phyloP scores from a whole-genome alignment of 805 yeast genomes.

The Jamesozyma hellenica region DNA sequence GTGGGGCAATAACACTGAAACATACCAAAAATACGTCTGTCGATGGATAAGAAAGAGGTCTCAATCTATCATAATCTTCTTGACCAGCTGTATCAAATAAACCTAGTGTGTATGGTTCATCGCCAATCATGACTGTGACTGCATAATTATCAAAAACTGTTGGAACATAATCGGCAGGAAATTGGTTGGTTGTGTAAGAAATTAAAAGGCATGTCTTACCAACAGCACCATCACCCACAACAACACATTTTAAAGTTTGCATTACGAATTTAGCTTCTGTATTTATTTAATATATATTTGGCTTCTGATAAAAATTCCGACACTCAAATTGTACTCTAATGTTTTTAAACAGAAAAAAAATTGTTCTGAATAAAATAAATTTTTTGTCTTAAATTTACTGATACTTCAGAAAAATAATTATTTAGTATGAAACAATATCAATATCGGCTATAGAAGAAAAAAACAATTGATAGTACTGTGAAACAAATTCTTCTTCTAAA shows the following conservation, averaged over 20 bases:
- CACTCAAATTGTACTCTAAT: no score
- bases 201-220: constrained; percentile 95
- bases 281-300: no score
- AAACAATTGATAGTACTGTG: no score
- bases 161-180: constrained; percentile 97
- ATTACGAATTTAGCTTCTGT: constrained; percentile 14
- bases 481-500: no score
- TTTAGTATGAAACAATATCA: no score
- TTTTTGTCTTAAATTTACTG: no score
- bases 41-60: constrained; percentile 94
- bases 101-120: constrained; percentile 96
- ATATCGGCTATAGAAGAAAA: no score
- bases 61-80: constrained; percentile 94
- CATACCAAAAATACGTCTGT: constrained; percentile 95
- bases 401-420: no score
- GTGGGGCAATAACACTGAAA: constrained; percentile 93
- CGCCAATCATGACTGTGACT: constrained; percentile 91
- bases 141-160: constrained; percentile 97
- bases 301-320: no score
- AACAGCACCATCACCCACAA: constrained; percentile 99
- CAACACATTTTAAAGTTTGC: constrained; percentile 81
- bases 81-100: constrained; percentile 98
- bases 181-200: constrained; percentile 92
- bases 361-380: no score
- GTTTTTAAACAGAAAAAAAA: no score